Base-by-base conservation (phyloP, 2,329 filamentous ascomycete genomes). In the Monosporascus sp. region DNA sequence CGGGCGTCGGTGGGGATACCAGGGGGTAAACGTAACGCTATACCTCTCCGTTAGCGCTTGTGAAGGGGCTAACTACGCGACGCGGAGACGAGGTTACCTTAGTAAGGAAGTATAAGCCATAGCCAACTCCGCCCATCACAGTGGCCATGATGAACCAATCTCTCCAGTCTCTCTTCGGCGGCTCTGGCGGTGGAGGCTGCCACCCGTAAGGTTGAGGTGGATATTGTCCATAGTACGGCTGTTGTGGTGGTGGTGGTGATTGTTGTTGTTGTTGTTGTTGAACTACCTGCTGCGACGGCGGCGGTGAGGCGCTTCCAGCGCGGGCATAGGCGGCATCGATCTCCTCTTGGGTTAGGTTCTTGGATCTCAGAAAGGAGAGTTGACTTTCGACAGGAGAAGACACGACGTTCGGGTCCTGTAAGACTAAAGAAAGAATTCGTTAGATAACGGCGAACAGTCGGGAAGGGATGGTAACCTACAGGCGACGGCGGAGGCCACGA, bases 61-160 rank as follows among this genome's bases (percentile, higher is more conserved):
- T 9, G 6, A 11, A 43, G 35, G 25, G 44, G 24, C 9, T n/a
- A 35, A 14, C 9, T 37, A 37, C 6, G 7, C 37, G 35, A 9
- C 15, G n/a, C 18, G n/a, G 24, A 17, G 31, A 25, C 27, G 24
- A 15, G 52, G 68, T 38, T 75, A 90, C 88, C 82, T 95, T 95
- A 55, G 91, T 89, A 17, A 97, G 81, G 59, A 87, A 83, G 68
- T 94, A 99, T 22, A 96, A 72, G 0, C 92, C 93, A 65, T 97
- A 97, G 39, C 90, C 82, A 20, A 97, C 86, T 48, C 92, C 90
- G 53, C 91, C 88, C 57, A 95, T 87, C 14, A 97, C 89, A 0
- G 94, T 99, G 7, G 94, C 94, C 90, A 97, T 96, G 71, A 99
- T 97, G 73, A 99, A 99, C 89, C 91, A 97, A 68, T 99, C 94